Percentiles rank a stretch among this genome's conserved stretches.
These are phyloP conservation scores for Plasmodium cynomolgi DNA, from an alignment of 169 alveolate species.

Conservation along the genomic window DNA sequence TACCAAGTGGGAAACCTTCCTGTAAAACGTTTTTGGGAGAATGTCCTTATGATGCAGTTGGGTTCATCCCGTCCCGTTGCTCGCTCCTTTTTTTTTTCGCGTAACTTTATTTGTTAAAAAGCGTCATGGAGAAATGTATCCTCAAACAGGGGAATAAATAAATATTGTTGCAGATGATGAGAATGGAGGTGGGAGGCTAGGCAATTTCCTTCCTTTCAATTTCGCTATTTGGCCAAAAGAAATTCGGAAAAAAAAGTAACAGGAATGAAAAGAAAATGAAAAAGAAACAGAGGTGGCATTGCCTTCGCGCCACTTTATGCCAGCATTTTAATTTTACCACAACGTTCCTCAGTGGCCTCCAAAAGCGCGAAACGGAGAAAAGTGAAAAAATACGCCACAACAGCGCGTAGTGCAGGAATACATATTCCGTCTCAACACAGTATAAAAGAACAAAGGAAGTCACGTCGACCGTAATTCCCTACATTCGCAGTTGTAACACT, in stretches of 20 bases:
- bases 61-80: not conserved
- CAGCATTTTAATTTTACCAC: not conserved
- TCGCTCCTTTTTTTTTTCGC: not conserved
- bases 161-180: not conserved
- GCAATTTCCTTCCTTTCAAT: not conserved
- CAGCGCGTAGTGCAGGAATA: not conserved
- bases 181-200: not conserved
- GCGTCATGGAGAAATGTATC: not conserved
- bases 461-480: not conserved
- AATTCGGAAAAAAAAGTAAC: not conserved
- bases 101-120: not conserved
- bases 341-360: not conserved
- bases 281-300: not conserved
- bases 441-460: not conserved
- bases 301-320: not conserved
- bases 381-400: not conserved
- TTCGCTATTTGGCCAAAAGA: not conserved
- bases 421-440: not conserved
- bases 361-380: not conserved
- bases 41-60: not conserved
- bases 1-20: not conserved
- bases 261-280: too few relatives aligned
- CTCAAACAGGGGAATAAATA: not conserved
- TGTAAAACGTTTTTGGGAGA: not conserved
- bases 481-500: not conserved